These are phyloP conservation scores for Cercospora beticola DNA, from an alignment of 2,329 filamentous ascomycete species.

Conservation along the genomic window DNA sequence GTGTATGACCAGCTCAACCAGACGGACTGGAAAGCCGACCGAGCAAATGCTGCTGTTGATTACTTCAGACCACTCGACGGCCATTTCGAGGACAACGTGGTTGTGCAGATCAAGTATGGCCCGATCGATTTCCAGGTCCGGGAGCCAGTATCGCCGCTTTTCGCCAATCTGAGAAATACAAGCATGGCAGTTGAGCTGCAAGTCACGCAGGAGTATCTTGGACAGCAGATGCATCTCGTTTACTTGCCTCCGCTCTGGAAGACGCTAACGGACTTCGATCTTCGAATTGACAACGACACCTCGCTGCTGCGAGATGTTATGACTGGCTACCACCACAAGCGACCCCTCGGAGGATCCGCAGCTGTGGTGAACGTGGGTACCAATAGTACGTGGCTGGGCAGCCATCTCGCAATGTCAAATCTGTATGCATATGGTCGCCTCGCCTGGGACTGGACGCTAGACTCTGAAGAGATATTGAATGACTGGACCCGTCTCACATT, in stretches of 20 bases:
- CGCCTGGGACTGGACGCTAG: slow-evolving; percentile 61
- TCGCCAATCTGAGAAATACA: slow-evolving; percentile 53
- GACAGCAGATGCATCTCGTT: slow-evolving; percentile 67
- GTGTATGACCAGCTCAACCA: slow-evolving; percentile 65
- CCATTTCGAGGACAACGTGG: slow-evolving; percentile 67
- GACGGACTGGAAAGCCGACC: slow-evolving; percentile 63
- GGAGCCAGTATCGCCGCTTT: slow-evolving; percentile 65
- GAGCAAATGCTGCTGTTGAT: slow-evolving; percentile 68
- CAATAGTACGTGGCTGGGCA: slow-evolving; percentile 67
- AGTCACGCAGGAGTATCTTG: slow-evolving; percentile 68
- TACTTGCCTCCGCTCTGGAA: slow-evolving; percentile 70
- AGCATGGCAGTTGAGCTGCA: slow-evolving; percentile 63
- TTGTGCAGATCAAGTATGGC: slow-evolving; percentile 72
- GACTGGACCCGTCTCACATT: slow-evolving; percentile 71
- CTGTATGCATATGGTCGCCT: slow-evolving; percentile 67
- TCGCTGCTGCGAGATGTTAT: slow-evolving; percentile 62
- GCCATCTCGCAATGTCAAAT: slow-evolving; percentile 69
- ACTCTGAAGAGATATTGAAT: slow-evolving; percentile 54
- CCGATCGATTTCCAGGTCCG: slow-evolving; percentile 74
- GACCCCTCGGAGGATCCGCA: slow-evolving; percentile 60
- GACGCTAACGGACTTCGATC: slow-evolving; percentile 65
- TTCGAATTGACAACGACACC: slow-evolving; percentile 58
- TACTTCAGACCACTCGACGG: slow-evolving; percentile 65
- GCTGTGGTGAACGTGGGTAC: slow-evolving; percentile 67
- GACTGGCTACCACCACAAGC: slow-evolving; percentile 59